Conservation (phyloP, 495 filamentous ascomycete species). For the Neurospora sp. region DNA sequence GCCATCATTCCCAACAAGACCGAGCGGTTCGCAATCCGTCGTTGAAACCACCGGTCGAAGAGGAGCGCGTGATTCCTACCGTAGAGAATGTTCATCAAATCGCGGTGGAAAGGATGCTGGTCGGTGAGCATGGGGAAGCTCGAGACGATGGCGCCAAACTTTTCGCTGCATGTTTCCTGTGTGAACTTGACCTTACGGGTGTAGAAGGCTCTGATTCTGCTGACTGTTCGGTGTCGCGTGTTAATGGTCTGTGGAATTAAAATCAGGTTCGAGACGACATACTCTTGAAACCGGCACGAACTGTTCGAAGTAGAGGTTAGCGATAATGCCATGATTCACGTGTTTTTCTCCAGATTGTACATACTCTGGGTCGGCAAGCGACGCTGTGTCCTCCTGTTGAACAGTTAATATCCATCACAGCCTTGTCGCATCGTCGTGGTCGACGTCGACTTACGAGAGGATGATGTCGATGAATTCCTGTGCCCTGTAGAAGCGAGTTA, state of each 20-base stretch:
- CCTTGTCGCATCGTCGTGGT: neutral
- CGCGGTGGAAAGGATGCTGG: constrained; percentile 89
- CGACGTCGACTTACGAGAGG: constrained; percentile 34
- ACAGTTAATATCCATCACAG: neutral
- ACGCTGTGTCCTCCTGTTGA: constrained; percentile 74
- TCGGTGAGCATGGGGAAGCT: constrained; percentile 91
- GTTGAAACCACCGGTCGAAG: neutral
- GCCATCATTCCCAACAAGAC: neutral
- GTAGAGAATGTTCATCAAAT: constrained; percentile 52
- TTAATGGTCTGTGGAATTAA: constrained; percentile 1
- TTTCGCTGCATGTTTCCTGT: constrained; percentile 93
- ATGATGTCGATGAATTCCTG: constrained; percentile 97
- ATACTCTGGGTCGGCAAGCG: constrained; percentile 80
- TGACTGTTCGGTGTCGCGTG: constrained; percentile 35
- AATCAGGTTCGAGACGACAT: constrained; percentile 2
- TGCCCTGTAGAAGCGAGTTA: constrained; percentile 13
- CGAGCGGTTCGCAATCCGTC: constrained; percentile 39
- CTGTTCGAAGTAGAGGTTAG: constrained; percentile 3
- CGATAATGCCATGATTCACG: neutral
- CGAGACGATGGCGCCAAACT: constrained; percentile 78
- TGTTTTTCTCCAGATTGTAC: neutral
- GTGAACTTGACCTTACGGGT: constrained; percentile 98
- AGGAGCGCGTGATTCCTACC: constrained; percentile 15
- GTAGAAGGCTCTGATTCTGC: constrained; percentile 90
- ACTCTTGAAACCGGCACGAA: constrained; percentile 87